Evolutionary conservation across 495 filamentous ascomycete species (phyloP), one percentile per base, ranked within the genome.

Genomic region (Penicillium taxi): DNA sequence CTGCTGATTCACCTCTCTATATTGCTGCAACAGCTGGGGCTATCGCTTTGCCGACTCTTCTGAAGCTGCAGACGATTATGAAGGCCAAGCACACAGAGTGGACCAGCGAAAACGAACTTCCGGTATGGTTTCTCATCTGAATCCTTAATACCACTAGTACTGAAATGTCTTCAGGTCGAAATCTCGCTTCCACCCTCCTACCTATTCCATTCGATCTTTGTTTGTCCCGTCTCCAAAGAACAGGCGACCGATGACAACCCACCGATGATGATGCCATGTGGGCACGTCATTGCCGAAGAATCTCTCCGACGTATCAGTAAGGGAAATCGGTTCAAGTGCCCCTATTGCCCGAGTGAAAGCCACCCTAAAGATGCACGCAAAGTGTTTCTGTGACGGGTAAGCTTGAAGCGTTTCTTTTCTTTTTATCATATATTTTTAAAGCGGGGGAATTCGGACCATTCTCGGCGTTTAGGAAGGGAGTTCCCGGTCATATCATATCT

Each of bases 221-320:
- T 99, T 20, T 99, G 91, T 52, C 91, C 91, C 3, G 93, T 99
- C 9, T 83, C 79, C 44, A 96, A 95, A 62, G 93, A 93, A 47
- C 91, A 99, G 57, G 85, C 84, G 0, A 96, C 89, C 0, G 91
- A 96, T 49, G 56, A 67, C 12, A 99, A 96, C 56, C 90, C 91
- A 12, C 91, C 91, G 1, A 91, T 96, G 82, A 94, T 96, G 78
- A 82, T 99, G 60, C 88, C 88, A 2, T 99, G 91, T 50, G 91
- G 91, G 5, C 91, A 99, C 58, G 90, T 96, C 19, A 79, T 99
- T 37, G 84, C 86, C 12, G 73, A 80, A 37, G 90, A 96, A 60
- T 84, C 79, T 5, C 62, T 99, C 31, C 73, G 77, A 41, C 73
- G 75, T 37, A 57, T 94, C 24, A 80, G 79, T 32, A 95, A 91